Percentiles rank a stretch among this genome's conserved stretches.
Evolutionary conservation across 495 filamentous ascomycete genomes (phyloP).

Genomic region (Daldinia childiae): DNA sequence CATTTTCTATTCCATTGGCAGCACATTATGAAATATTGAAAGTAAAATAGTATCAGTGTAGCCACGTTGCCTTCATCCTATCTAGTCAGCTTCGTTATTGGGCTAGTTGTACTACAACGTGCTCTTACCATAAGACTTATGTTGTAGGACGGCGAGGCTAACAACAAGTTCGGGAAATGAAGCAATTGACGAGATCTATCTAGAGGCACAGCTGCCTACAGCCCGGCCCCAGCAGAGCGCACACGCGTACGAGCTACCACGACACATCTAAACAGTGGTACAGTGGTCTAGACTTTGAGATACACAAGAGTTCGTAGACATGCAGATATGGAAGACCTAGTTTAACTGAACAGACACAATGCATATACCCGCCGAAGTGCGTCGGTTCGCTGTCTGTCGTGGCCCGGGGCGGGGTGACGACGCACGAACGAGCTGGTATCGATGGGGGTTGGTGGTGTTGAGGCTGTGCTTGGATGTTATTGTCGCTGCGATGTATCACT

Average conservation of each 20-base stretch:
- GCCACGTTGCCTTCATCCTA: not conserved
- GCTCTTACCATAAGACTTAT: not conserved
- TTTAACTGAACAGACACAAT: constrained; percentile 20
- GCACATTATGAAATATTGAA: not conserved
- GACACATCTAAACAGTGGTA: not conserved
- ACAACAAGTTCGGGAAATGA: constrained; percentile 10
- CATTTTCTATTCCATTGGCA: not conserved
- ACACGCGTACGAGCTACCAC: constrained; percentile 4
- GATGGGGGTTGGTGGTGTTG: constrained; percentile 26
- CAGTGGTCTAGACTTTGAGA: constrained; percentile 13
- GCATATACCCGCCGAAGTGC: constrained; percentile 27
- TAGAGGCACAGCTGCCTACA: constrained; percentile 6
- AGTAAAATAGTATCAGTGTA: not conserved
- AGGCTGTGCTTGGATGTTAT: constrained; percentile 25
- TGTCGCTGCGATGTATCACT: constrained; percentile 17
- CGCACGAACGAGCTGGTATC: constrained; percentile 11
- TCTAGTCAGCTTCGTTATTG: not conserved
- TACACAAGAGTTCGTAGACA: constrained; percentile 10
- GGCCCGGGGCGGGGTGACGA: constrained; percentile 24
- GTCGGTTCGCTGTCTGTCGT: constrained; percentile 36
- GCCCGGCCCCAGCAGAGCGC: constrained; percentile 9
- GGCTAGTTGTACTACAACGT: not conserved
- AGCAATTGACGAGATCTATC: constrained; percentile 22
- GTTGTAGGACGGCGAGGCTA: constrained; percentile 6
- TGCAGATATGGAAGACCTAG: not conserved